phyloP scores from a whole-genome alignment of 768 basidiomycete species.

The Lactarius psammicola region DNA sequence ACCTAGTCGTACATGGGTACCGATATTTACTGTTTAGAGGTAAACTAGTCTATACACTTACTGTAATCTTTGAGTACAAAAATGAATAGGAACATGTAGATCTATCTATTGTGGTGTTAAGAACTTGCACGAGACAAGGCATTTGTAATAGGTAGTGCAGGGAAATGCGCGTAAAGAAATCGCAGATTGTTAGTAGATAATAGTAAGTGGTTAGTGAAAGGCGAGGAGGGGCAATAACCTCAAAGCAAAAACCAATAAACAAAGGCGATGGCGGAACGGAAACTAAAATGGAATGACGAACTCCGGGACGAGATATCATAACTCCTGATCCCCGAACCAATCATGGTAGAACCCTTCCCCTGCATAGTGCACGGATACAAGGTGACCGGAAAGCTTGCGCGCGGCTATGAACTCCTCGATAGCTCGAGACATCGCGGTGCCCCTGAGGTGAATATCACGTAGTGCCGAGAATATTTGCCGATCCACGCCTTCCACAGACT shows the following conservation, averaged over 20 bases:
- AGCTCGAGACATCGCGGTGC: not conserved
- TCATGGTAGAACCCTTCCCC: not conserved
- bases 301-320: not conserved
- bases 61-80: not conserved
- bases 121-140: not conserved
- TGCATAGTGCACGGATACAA: constrained; percentile 2
- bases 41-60: not conserved
- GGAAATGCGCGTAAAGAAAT: not conserved
- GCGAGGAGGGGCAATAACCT: not conserved
- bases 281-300: not conserved
- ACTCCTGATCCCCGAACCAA: not conserved
- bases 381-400: not conserved
- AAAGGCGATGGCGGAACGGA: not conserved
- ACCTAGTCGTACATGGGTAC: not conserved
- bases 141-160: not conserved
- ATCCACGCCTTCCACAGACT: not conserved
- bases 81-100: not conserved
- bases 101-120: not conserved
- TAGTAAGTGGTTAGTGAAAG: not conserved
- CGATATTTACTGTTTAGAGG: not conserved
- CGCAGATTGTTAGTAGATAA: not conserved
- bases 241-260: not conserved
- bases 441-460: constrained; percentile 8
- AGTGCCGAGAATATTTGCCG: constrained; percentile 4
- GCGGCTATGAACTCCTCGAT: constrained; percentile 8